A percentile compares a stretch with the other conserved stretches of the same genome.
Conservation (phyloP, 495 filamentous ascomycete species). For the Aspergillus diversus region DNA sequence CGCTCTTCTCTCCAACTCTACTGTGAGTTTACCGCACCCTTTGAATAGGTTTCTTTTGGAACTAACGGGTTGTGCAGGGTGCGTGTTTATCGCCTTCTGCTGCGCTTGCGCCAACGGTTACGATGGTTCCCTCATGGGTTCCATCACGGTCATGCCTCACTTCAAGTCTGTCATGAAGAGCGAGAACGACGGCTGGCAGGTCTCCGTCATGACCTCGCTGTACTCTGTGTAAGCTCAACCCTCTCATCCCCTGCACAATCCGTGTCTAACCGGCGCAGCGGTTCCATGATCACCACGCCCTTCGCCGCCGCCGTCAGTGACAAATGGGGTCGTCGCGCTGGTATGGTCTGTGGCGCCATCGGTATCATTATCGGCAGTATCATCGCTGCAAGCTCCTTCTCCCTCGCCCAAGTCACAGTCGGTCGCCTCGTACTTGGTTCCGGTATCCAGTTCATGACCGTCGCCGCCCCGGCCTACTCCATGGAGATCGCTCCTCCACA, state of each 20-base stretch:
- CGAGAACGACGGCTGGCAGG: slow-evolving; percentile 47
- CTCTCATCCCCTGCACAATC: background rate
- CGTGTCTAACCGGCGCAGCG: slow-evolving; percentile 36
- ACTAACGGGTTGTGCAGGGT: slow-evolving; percentile 22
- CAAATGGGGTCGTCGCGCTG: slow-evolving; percentile 60
- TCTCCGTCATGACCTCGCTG: slow-evolving; percentile 44
- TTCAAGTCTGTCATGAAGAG: slow-evolving; percentile 46
- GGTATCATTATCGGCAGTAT: slow-evolving; percentile 65
- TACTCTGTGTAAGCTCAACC: slow-evolving; percentile 56
- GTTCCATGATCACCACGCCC: slow-evolving; percentile 54
- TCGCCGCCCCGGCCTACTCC: slow-evolving; percentile 76
- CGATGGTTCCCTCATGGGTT: slow-evolving; percentile 59
- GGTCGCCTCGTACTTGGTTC: slow-evolving; percentile 81
- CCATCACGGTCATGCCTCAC: slow-evolving; percentile 47
- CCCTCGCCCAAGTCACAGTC: slow-evolving; percentile 63
- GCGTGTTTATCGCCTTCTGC: slow-evolving; percentile 41
- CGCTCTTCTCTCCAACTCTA: slow-evolving; percentile 57
- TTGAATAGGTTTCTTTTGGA: background rate
- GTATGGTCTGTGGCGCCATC: slow-evolving; percentile 66
- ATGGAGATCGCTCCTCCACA: slow-evolving; percentile 77
- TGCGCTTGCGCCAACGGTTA: slow-evolving; percentile 61
- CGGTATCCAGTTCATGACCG: slow-evolving; percentile 69
- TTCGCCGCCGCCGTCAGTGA: slow-evolving; percentile 44
- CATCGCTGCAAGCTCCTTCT: slow-evolving; percentile 51
- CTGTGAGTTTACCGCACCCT: slow-evolving; percentile 38